phyloP scores from a whole-genome alignment of 805 yeast genomes.

The Wickerhamomyces strasburgensis region DNA sequence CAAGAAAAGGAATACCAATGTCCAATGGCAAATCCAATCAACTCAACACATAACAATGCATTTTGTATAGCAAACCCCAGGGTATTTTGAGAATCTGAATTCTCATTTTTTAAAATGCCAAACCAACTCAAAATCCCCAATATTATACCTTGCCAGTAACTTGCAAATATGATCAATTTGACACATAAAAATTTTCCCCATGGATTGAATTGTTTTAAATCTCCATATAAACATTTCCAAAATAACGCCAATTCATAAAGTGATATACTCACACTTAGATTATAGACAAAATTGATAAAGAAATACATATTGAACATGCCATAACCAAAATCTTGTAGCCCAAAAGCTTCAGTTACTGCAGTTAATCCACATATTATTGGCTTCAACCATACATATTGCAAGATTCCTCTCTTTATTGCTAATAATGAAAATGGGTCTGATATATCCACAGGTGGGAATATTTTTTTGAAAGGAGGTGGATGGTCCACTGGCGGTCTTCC shows the following conservation, averaged over 20 bases:
- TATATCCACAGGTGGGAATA: slow-evolving; percentile 63
- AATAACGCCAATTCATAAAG: slow-evolving; percentile 82
- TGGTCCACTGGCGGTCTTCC: slow-evolving; percentile 70
- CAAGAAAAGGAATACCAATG: slow-evolving; percentile 85
- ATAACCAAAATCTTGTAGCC: slow-evolving; percentile 38
- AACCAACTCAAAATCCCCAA: slow-evolving; percentile 48
- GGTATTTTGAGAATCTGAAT: slow-evolving; percentile 28
- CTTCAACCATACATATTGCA: slow-evolving; percentile 94
- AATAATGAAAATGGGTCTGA: slow-evolving; percentile 81
- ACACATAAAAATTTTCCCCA: slow-evolving; percentile 92
- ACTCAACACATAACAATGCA: slow-evolving; percentile 73
- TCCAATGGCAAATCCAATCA: slow-evolving; percentile 81
- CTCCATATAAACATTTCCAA: slow-evolving; percentile 85
- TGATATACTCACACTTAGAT: slow-evolving; percentile 74
- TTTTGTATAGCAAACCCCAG: slow-evolving; percentile 66
- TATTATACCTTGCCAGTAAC: slow-evolving; percentile 88
- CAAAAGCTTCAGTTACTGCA: slow-evolving; percentile 40
- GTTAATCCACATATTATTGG: slow-evolving; percentile 69
- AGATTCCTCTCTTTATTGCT: slow-evolving; percentile 71
- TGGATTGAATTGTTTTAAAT: slow-evolving; percentile 75
- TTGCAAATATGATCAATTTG: slow-evolving; percentile 89
- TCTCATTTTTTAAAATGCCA: slow-evolving; percentile 35
- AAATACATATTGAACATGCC: slow-evolving; percentile 47
- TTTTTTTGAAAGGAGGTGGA: slow-evolving; percentile 46
- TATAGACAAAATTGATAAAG: slow-evolving; percentile 68